Percentiles rank a stretch among this genome's conserved stretches.
Evolutionary conservation across 768 basidiomycete genomes (phyloP).

Genomic region (Obba rivulosa): DNA sequence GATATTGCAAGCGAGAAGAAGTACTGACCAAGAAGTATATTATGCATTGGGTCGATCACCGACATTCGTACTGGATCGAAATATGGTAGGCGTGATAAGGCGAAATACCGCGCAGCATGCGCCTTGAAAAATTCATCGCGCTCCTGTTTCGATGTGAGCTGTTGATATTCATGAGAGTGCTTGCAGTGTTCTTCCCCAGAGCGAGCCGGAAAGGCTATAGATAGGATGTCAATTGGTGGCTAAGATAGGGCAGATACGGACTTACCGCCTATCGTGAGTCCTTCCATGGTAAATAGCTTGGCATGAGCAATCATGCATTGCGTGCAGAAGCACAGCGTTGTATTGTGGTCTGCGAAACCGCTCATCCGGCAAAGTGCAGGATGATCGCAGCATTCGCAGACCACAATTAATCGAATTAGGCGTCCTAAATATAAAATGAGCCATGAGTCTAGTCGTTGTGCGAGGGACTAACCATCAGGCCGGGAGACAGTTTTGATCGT

Average conservation of each 20-base stretch:
- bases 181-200: conserved; percentile 5
- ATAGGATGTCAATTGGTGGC: neutral
- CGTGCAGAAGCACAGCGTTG: conserved; percentile 10
- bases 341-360: conserved; percentile 16
- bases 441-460: neutral
- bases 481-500: conserved; percentile 1
- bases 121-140: conserved; percentile 13
- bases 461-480: neutral
- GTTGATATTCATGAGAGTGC: conserved; percentile 6
- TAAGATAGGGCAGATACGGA: neutral
- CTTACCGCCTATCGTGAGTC: conserved; percentile 4
- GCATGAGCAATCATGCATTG: conserved; percentile 9
- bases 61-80: conserved; percentile 23
- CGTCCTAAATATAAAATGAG: conserved; percentile 13
- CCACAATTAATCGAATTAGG: conserved; percentile 13
- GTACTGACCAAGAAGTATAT: conserved; percentile 17
- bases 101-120: conserved; percentile 11
- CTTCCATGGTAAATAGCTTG: conserved; percentile 7
- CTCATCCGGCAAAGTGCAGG: conserved; percentile 20
- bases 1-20: neutral
- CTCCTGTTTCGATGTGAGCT: conserved; percentile 3
- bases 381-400: conserved; percentile 30
- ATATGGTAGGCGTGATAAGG: conserved; percentile 22
- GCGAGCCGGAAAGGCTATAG: conserved; percentile 8
- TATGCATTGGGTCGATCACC: conserved; percentile 30